Evolutionary conservation across 2,329 filamentous ascomycete species (phyloP).

Genomic region (Hymenoscyphus occultus): DNA sequence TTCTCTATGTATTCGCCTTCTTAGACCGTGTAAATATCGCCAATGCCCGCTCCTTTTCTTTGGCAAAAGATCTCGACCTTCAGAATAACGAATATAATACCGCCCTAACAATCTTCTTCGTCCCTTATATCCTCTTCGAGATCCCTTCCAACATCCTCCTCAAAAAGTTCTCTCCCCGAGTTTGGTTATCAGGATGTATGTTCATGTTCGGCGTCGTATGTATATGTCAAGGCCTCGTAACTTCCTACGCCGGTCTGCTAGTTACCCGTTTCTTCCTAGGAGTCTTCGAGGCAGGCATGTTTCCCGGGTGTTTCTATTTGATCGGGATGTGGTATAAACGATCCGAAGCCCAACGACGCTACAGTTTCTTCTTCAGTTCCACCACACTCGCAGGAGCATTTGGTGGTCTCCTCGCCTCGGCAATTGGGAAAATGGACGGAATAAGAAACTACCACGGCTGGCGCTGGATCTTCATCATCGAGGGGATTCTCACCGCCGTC

Average conservation of each 20-base stretch:
- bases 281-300: slow-evolving; percentile 72
- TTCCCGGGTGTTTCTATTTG: slow-evolving; percentile 70
- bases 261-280: slow-evolving; percentile 84
- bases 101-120: slow-evolving; percentile 76
- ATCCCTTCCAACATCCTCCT: slow-evolving; percentile 72
- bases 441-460: slow-evolving; percentile 67
- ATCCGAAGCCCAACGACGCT: slow-evolving; percentile 83
- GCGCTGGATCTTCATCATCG: slow-evolving; percentile 82
- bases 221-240: slow-evolving; percentile 37
- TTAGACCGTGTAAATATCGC: slow-evolving; percentile 75
- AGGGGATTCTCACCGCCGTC: slow-evolving; percentile 63
- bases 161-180: slow-evolving; percentile 62
- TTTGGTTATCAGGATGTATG: slow-evolving; percentile 81
- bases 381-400: slow-evolving; percentile 81
- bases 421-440: slow-evolving; percentile 84
- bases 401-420: slow-evolving; percentile 78
- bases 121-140: slow-evolving; percentile 71
- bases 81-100: slow-evolving; percentile 65
- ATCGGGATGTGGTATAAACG: slow-evolving; percentile 90
- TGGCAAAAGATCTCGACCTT: slow-evolving; percentile 61
- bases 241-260: slow-evolving; percentile 76
- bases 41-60: slow-evolving; percentile 68
- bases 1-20: slow-evolving; percentile 70
- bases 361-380: slow-evolving; percentile 88
- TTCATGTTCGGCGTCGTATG: slow-evolving; percentile 52